These are phyloP conservation scores for Neolentinus lepideus DNA, from an alignment of 1,284 basidiomycete genomes.

Conservation along the genomic window DNA sequence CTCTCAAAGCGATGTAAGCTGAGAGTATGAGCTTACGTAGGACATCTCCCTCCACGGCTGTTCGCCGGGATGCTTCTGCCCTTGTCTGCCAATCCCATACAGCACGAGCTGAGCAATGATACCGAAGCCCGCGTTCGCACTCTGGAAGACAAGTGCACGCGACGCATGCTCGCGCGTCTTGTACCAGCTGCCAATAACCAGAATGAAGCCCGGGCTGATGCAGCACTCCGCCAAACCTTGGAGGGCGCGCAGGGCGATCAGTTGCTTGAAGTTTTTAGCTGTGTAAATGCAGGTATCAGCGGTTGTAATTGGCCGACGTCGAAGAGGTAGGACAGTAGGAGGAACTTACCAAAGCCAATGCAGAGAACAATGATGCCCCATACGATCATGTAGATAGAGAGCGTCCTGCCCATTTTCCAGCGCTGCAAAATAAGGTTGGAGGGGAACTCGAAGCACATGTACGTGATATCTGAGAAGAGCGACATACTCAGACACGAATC, in stretches of 20 bases:
- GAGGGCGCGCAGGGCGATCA: slow-evolving; percentile 12
- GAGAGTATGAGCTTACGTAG: background rate
- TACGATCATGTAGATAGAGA: slow-evolving; percentile 12
- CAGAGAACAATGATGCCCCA: slow-evolving; percentile 10
- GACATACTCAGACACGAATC: background rate
- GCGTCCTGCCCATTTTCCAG: slow-evolving; percentile 11
- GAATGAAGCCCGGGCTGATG: slow-evolving; percentile 14
- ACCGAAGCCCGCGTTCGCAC: slow-evolving; percentile 5
- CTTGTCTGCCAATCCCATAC: slow-evolving; percentile 10
- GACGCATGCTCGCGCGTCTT: slow-evolving; percentile 10
- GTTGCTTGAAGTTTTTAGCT: slow-evolving; percentile 10
- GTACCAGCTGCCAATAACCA: slow-evolving; percentile 13
- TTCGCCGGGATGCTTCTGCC: slow-evolving; percentile 1
- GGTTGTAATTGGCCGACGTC: background rate
- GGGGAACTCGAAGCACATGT: slow-evolving; percentile 7
- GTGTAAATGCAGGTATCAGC: background rate
- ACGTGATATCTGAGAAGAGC: background rate
- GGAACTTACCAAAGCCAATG: slow-evolving; percentile 6
- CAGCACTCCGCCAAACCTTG: slow-evolving; percentile 15
- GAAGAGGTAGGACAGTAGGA: background rate
- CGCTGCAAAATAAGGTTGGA: slow-evolving; percentile 11
- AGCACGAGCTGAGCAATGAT: slow-evolving; percentile 6
- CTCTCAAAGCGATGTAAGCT: background rate
- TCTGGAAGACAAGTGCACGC: slow-evolving; percentile 12
- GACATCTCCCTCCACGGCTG: slow-evolving; percentile 12